Percentiles rank a stretch among this genome's conserved stretches.
phyloP scores from a whole-genome alignment of 1,139 yeast species.

The Debaryomyces nepalensis region DNA sequence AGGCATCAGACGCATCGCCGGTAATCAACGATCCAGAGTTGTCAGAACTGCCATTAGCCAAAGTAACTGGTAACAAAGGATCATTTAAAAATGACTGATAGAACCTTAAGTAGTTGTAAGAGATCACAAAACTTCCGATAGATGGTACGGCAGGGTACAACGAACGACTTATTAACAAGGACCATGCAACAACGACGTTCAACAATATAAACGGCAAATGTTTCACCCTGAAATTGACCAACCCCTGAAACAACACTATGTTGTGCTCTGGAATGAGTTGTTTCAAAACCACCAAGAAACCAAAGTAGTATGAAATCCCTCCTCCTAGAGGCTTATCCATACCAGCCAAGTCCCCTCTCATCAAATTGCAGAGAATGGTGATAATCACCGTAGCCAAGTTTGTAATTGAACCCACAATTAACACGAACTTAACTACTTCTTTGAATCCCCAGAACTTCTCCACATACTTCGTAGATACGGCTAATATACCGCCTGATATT shows the following conservation, averaged over 20 bases:
- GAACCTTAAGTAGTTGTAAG: slow-evolving; percentile 81
- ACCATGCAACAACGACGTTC: slow-evolving; percentile 47
- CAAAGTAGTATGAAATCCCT: slow-evolving; percentile 70
- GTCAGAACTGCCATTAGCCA: slow-evolving; percentile 27
- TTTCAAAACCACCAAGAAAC: slow-evolving; percentile 82
- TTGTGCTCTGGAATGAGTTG: slow-evolving; percentile 91
- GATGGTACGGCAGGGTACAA: slow-evolving; percentile 68
- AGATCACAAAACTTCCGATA: slow-evolving; percentile 65
- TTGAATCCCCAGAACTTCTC: slow-evolving; percentile 63
- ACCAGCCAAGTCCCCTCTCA: slow-evolving; percentile 40
- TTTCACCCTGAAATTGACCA: slow-evolving; percentile 69
- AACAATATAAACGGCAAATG: slow-evolving; percentile 71
- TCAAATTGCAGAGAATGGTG: slow-evolving; percentile 45
- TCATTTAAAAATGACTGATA: slow-evolving; percentile 54
- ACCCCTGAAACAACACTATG: slow-evolving; percentile 65
- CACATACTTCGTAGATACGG: slow-evolving; percentile 54
- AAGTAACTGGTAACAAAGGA: slow-evolving; percentile 45
- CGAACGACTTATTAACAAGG: slow-evolving; percentile 41
- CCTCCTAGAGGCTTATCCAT: slow-evolving; percentile 68
- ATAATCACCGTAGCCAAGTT: slow-evolving; percentile 53
- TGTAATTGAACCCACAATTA: slow-evolving; percentile 62
- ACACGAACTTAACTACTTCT: slow-evolving; percentile 63
- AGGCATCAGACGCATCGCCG: slow-evolving; percentile 93
- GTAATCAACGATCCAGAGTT: slow-evolving; percentile 37
- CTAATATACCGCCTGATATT: slow-evolving; percentile 53